phyloP scores from a whole-genome alignment of 2,329 filamentous ascomycete genomes.

The Dothideomycetes sp. region DNA sequence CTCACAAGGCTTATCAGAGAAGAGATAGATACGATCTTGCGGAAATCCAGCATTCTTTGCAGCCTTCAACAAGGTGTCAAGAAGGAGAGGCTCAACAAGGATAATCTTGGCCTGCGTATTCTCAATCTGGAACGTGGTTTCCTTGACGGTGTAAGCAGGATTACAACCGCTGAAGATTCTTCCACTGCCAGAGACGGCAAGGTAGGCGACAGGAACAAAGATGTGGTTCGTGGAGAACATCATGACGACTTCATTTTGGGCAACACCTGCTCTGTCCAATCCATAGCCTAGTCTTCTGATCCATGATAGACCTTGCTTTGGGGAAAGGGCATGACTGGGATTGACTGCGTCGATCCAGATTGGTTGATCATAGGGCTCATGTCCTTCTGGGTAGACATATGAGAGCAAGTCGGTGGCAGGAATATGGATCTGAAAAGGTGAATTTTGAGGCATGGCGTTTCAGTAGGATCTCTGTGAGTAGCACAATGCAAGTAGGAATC shows the following conservation, averaged over 20 bases:
- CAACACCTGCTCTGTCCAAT: constrained; percentile 38
- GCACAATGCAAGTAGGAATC: no score
- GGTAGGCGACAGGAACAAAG: constrained; percentile 46
- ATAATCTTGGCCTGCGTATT: constrained; percentile 44
- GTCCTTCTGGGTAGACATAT: constrained; percentile 28
- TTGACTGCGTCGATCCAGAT: constrained; percentile 47
- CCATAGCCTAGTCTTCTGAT: constrained; percentile 43
- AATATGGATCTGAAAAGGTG: constrained; percentile 40
- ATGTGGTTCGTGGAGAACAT: constrained; percentile 48
- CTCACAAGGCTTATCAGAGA: constrained; percentile 33
- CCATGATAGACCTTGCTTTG: constrained; percentile 42
- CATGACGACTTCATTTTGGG: constrained; percentile 44
- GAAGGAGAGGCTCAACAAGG: constrained; percentile 40
- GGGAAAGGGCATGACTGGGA: constrained; percentile 36
- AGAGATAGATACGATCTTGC: constrained; percentile 38
- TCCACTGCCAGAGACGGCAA: constrained; percentile 45
- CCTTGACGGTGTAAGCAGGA: constrained; percentile 42
- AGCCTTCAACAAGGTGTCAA: constrained; percentile 37
- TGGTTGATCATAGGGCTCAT: constrained; percentile 35
- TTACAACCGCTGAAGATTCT: constrained; percentile 49
- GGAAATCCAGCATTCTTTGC: constrained; percentile 35
- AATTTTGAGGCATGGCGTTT: constrained; percentile 38
- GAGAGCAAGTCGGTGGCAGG: constrained; percentile 36
- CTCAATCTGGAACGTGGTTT: constrained; percentile 44
- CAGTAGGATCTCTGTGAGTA: no score